These are phyloP conservation scores for Paramecium sonneborni DNA, from an alignment of 73 alveolate genomes.

Conservation along the genomic window DNA sequence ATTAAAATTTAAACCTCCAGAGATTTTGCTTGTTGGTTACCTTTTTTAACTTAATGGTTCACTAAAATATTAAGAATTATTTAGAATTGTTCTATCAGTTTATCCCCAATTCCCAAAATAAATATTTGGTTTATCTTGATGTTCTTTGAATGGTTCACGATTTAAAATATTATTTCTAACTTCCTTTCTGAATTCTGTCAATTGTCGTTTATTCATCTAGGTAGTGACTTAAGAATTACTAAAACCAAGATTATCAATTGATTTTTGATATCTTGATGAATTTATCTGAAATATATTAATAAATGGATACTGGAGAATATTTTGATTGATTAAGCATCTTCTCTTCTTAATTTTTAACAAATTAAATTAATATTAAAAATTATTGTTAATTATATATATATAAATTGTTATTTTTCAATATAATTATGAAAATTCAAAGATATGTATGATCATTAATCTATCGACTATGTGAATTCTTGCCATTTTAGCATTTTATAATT, in stretches of 20 bases:
- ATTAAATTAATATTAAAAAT: neutral
- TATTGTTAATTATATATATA: neutral
- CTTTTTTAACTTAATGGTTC: neutral
- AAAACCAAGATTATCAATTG: neutral
- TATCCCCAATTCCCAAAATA: conserved; percentile 2
- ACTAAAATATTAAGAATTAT: neutral
- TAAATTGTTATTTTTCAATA: neutral
- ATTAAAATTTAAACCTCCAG: conserved; percentile 26
- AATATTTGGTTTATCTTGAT: neutral
- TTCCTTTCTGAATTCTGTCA: conserved; percentile 41
- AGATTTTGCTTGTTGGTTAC: neutral
- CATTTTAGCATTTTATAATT: neutral
- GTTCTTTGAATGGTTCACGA: conserved; percentile 40
- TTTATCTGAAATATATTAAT: neutral
- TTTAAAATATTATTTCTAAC: conserved; percentile 21
- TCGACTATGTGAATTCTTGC: neutral
- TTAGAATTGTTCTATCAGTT: neutral
- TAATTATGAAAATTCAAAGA: conserved; percentile 11
- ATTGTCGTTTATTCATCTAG: neutral
- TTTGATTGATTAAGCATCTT: neutral
- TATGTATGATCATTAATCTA: conserved; percentile 4
- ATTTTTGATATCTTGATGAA: neutral
- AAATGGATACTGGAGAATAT: neutral
- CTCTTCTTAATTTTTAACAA: neutral
- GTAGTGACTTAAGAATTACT: neutral